Evolutionary conservation across 169 alveolate species (phyloP), one percentile per base, ranked within the genome.

Genomic region (Plasmodium coatneyi): DNA sequence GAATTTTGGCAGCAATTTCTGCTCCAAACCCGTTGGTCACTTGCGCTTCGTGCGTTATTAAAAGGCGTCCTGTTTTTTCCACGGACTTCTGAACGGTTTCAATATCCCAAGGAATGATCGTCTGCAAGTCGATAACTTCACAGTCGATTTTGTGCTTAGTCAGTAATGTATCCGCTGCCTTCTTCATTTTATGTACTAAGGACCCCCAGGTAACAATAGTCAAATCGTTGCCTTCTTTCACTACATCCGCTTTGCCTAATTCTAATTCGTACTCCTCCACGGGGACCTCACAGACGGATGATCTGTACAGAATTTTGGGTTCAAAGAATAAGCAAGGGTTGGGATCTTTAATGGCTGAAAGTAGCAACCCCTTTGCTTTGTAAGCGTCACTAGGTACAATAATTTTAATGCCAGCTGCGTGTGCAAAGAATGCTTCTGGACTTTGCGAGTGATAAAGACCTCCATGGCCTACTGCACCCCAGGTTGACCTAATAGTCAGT

Each of bases 391-490:
- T 97, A 6, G 99, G 99, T 30, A 98, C 97, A 30, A 98, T 99
- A 56, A 98, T 96, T 97, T 97, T 94, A 25, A 95, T 96, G 39
- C 99, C 99, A 4, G 99, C 98, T 39, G 99, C 98, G 80, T 98
- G 99, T 41, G 99, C 99, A 90, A 98, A 99, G 95, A 97, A 98
- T 3, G 99, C 99, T 95, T 99, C 99, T 49, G 99, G 99, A 46
- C 99, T 95, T 95, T 99, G 98, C 39, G 99, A 97, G 94, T 99
- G 99, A 96, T 99, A 99, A 56, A 97, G 95, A 10, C 99, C 99
- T 16, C 99, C 99, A 95, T 99, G 99, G 5, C 99, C 99, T 28
- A 99, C 99, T 19, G 99, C 99, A 32, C 99, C 99, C 97, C 98
- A 98, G 0, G 99, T 97, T 14, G 99, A 95, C 72, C 99, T 96